phyloP scores from a whole-genome alignment of 495 filamentous ascomycete genomes.

The Annulohypoxylon moriforme region DNA sequence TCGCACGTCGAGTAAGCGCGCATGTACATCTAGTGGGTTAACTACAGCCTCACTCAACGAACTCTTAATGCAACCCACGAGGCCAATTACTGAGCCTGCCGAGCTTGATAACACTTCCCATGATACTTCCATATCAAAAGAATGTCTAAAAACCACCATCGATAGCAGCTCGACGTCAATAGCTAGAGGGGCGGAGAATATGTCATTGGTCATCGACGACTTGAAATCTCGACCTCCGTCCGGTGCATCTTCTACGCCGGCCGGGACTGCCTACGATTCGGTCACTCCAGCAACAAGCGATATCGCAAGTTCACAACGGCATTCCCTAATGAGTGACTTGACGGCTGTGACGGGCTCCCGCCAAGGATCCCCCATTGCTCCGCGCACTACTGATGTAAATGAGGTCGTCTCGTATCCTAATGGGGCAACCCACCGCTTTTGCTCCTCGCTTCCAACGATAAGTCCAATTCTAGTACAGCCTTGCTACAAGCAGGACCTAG shows the following conservation, averaged over 20 bases:
- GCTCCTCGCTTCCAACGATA: not conserved
- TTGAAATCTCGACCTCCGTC: slow-evolving; percentile 3
- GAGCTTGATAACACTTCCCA: not conserved
- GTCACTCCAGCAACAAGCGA: not conserved
- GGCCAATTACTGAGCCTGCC: not conserved
- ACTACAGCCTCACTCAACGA: slow-evolving; percentile 29
- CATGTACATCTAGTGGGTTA: slow-evolving; percentile 11
- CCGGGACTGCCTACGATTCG: not conserved
- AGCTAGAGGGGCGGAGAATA: not conserved
- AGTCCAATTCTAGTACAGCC: not conserved
- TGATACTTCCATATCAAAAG: not conserved
- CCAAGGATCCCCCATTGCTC: slow-evolving; percentile 7
- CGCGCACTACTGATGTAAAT: not conserved
- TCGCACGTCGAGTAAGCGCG: slow-evolving; percentile 36
- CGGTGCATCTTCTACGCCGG: not conserved
- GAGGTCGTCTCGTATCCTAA: not conserved
- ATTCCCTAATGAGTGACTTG: not conserved
- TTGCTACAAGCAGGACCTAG: not conserved
- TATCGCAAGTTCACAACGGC: not conserved
- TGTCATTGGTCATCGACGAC: not conserved
- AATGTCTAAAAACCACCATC: not conserved
- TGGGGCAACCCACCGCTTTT: not conserved
- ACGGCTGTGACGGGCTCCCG: not conserved
- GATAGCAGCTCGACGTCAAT: not conserved
- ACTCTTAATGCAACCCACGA: slow-evolving; percentile 24